A percentile compares a stretch with the other conserved stretches of the same genome.
These are phyloP conservation scores for Rhytidiadelphus loreus DNA, from an alignment of 225 moss, liverwort and hornwort genomes.

Conservation along the genomic window DNA sequence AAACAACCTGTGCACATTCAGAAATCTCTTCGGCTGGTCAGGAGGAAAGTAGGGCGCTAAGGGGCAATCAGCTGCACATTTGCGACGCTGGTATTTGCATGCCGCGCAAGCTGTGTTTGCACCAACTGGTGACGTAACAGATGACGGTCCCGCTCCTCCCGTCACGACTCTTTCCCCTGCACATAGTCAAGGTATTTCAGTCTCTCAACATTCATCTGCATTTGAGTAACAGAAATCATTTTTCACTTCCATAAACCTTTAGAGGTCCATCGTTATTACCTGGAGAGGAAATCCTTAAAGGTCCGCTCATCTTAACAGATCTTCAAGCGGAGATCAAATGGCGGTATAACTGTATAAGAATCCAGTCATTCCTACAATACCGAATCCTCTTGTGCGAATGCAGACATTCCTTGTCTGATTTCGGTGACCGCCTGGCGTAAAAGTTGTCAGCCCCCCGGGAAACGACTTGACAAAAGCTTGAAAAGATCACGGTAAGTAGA, in stretches of 20 bases:
- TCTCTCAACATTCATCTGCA: not conserved
- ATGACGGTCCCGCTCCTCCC: conserved; percentile 15
- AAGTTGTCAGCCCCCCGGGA: not conserved
- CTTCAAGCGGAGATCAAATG: not conserved
- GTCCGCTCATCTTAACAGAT: conserved; percentile 12
- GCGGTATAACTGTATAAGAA: not conserved
- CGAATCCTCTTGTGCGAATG: not conserved
- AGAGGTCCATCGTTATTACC: not conserved
- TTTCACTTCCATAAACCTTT: not conserved
- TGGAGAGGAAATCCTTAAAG: not conserved
- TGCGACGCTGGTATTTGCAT: conserved; percentile 58
- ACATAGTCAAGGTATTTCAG: not conserved
- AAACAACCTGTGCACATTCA: conserved; percentile 57
- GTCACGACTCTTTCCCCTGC: conserved; percentile 19
- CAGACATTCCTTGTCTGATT: not conserved
- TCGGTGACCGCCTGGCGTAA: not conserved
- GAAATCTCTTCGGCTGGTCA: conserved; percentile 49
- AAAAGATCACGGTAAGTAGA: not conserved
- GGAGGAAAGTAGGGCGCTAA: conserved; percentile 60
- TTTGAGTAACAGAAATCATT: not conserved
- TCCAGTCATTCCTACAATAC: not conserved
- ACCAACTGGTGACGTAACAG: not conserved
- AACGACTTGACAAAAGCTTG: not conserved
- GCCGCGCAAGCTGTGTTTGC: conserved; percentile 55
- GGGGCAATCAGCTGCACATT: conserved; percentile 50